These are phyloP conservation scores for Aspergillus transmontanensis DNA, from an alignment of 2,329 filamentous ascomycete species.

Conservation along the genomic window DNA sequence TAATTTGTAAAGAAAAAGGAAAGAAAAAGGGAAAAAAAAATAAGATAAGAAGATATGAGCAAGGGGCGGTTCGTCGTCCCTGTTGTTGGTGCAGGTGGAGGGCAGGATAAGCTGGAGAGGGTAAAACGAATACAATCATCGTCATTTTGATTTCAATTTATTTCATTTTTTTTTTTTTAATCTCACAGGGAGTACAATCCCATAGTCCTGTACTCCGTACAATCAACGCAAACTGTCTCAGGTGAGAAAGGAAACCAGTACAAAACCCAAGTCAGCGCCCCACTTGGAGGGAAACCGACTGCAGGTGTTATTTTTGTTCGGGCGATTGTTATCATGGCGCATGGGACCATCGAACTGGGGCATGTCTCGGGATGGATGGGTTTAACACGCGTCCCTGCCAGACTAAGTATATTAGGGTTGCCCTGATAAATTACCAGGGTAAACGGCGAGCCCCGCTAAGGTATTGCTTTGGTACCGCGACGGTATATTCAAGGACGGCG, in stretches of 20 bases:
- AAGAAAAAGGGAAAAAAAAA: not conserved
- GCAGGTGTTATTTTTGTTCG: conserved; percentile 3
- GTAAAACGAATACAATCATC: too few species aligned
- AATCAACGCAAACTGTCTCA: not conserved
- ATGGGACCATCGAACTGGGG: not conserved
- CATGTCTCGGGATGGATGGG: conserved; percentile 13
- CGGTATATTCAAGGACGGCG: not conserved
- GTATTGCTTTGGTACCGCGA: not conserved
- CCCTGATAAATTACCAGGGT: conserved; percentile 1
- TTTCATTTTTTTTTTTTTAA: not conserved
- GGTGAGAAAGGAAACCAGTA: not conserved
- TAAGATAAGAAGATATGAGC: not conserved
- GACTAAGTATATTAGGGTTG: not conserved
- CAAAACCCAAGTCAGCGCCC: not conserved
- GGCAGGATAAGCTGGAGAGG: too few species aligned
- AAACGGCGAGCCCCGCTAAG: not conserved
- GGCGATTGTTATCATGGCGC: not conserved
- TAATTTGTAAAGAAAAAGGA: not conserved
- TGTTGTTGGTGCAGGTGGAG: not conserved
- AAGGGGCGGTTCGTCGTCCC: not conserved
- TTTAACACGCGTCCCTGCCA: conserved; percentile 5
- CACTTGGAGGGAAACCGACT: not conserved
- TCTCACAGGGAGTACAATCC: not conserved
- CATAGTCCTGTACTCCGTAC: not conserved
- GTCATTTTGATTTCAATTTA: too few species aligned